Base-by-base conservation (phyloP, 1,284 basidiomycete species). In the Tilletia indica region DNA sequence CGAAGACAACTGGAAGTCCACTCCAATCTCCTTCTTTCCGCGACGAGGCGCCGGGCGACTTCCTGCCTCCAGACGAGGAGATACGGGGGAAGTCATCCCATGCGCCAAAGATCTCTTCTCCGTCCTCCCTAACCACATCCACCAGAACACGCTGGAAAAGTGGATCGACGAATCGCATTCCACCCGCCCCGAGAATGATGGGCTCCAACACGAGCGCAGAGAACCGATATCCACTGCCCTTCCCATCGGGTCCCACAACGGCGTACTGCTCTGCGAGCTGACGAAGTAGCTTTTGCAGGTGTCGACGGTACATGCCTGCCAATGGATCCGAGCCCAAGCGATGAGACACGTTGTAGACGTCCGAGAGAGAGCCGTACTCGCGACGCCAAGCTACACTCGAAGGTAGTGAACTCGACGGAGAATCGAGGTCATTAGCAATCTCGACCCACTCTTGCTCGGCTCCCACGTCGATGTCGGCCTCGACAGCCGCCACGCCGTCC, bases 151-250 rank as follows among this genome's bases (percentile, higher is more conserved):
- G 89, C 83, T 99, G 96, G 88, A 96, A 98, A 47, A 99, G 89
- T 0, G 96, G 96, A 81, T 99, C 96, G 66, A 98, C 94, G 82
- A 97, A 98, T 51, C 95, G 87, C 96, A 98, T 98, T 0, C 96
- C 96, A 0, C 93, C 96, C 0, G 96, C 95, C 16, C 96, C 96
- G 88, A 98, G 91, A 39, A 97, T 89, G 16, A 97, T 88, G 0
- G 96, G 96, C 83, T 99, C 96, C 48, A 99, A 86, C 14, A 98
- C 89, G 14, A 98, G 87, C 0, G 93, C 92, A 16, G 88, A 88
- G 71, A 89, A 88, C 39, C 84, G 82, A 39, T 85, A 73, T 0
- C 78, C 71, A 66, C 81, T 73, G 19, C 67, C 68, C 25, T 71
- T 47, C 73, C 25, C 73, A 72, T 25, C 42, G 31, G 36, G n/a